Conservation (phyloP, 106 monocot species). For the Amphibolis antarctica region DNA sequence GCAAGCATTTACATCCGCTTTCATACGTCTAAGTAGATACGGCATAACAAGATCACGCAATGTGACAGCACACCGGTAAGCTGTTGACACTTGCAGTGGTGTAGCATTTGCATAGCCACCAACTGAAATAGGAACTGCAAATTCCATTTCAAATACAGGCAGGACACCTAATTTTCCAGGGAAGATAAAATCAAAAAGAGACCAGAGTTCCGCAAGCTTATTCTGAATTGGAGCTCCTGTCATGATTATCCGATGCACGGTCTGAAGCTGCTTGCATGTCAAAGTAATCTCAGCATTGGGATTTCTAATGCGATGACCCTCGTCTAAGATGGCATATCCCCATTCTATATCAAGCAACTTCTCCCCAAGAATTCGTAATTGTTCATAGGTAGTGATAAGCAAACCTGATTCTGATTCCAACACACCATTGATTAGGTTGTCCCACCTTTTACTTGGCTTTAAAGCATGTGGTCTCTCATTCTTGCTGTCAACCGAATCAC, state of each 20-base stretch:
- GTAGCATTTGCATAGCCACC: constrained; percentile 96
- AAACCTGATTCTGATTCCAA: constrained; percentile 57
- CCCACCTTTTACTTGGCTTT: constrained; percentile 52
- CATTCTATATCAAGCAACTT: constrained; percentile 87
- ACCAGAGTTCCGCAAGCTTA: constrained; percentile 93
- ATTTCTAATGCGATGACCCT: constrained; percentile 93
- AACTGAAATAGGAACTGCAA: constrained; percentile 83
- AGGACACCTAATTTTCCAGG: constrained; percentile 94
- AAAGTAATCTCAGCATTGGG: constrained; percentile 92
- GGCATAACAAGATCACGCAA: constrained; percentile 89
- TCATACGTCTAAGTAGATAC: constrained; percentile 87
- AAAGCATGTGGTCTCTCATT: constrained; percentile 11
- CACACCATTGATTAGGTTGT: constrained; percentile 46
- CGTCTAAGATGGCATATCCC: constrained; percentile 90
- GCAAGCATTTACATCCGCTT: constrained; percentile 84
- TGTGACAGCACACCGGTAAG: constrained; percentile 89
- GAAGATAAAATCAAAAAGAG: constrained; percentile 96
- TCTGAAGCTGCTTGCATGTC: constrained; percentile 87
- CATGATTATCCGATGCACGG: constrained; percentile 93
- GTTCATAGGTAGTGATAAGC: constrained; percentile 96
- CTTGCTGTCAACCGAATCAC: constrained; percentile 40
- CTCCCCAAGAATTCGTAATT: constrained; percentile 60
- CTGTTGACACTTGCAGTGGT: constrained; percentile 91
- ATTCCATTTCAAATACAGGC: constrained; percentile 87
- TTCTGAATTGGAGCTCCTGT: constrained; percentile 98